phyloP scores from a whole-genome alignment of 2,329 filamentous ascomycete species.

The Teratosphaeria epicoccoides region DNA sequence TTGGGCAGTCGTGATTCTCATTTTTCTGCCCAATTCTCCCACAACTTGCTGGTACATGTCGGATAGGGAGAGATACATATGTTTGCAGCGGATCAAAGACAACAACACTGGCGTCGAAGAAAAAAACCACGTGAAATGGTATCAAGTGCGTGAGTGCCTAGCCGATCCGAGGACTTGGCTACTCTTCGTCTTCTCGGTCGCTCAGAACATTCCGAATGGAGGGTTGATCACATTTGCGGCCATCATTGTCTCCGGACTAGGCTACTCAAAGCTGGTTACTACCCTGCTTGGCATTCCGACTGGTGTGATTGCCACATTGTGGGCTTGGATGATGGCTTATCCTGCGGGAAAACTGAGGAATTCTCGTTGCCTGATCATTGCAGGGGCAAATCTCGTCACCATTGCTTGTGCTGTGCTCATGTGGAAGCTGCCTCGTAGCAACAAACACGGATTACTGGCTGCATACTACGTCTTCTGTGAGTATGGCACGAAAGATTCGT shows the following conservation, averaged over 20 bases:
- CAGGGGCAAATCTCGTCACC: conserved; percentile 17
- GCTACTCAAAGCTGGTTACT: conserved; percentile 6
- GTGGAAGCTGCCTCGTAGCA: conserved; percentile 27
- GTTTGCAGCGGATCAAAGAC: not conserved
- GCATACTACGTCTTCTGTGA: conserved; percentile 28
- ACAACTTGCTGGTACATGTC: not conserved
- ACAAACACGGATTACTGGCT: conserved; percentile 26
- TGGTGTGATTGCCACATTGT: conserved; percentile 8
- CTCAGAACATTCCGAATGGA: conserved; percentile 10
- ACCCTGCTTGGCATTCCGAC: conserved; percentile 9
- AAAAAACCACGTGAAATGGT: conserved; percentile 32
- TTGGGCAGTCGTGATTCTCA: not conserved
- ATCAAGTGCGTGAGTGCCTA: conserved; percentile 44
- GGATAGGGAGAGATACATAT: not conserved
- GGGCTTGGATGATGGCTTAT: conserved; percentile 4
- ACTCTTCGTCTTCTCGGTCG: conserved; percentile 8
- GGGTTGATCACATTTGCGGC: conserved; percentile 9
- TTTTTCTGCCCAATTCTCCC: not conserved
- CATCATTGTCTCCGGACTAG: conserved; percentile 9
- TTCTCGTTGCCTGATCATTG: conserved; percentile 15
- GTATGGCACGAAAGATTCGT: not conserved
- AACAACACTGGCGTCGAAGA: not conserved
- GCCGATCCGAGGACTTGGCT: conserved; percentile 49
- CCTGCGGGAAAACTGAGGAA: conserved; percentile 5
- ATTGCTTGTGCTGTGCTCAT: conserved; percentile 23